These are phyloP conservation scores for Haplosporangium gracile DNA, from an alignment of 192 early-diverging fungal genomes.

Conservation along the genomic window DNA sequence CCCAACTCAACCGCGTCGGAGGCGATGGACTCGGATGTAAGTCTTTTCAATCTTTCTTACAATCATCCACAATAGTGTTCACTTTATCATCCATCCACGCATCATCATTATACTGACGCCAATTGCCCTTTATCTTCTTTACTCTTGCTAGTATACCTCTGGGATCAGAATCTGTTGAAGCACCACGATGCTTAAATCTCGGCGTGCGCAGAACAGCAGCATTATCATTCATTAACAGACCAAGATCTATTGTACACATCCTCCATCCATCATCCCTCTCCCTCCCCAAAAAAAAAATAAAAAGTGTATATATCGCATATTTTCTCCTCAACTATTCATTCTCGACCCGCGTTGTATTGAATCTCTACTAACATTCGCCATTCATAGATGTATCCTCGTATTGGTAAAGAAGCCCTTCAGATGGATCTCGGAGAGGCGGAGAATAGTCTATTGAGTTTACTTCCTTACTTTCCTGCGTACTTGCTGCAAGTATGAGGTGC, in stretches of 20 bases:
- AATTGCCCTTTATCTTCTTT: neutral
- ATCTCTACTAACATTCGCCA: neutral
- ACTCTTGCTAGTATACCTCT: conserved; percentile 19
- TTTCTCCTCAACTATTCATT: neutral
- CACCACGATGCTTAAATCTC: neutral
- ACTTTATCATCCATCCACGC: too few species aligned
- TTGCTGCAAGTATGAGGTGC: conserved; percentile 6
- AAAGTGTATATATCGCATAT: conserved; percentile 3
- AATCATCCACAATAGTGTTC: neutral
- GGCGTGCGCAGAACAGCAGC: too few species aligned
- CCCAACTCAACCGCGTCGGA: conserved; percentile 68
- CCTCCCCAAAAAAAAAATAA: neutral
- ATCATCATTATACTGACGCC: neutral
- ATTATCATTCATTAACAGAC: neutral
- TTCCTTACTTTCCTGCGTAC: too few species aligned
- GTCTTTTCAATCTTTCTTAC: neutral
- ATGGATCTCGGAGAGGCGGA: neutral
- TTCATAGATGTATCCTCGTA: neutral
- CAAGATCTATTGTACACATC: conserved; percentile 1
- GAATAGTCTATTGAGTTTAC: neutral
- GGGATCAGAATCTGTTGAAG: conserved; percentile 32
- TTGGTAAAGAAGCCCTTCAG: neutral
- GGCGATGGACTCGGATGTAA: conserved; percentile 61
- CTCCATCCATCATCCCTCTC: neutral
- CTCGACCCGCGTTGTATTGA: neutral